Evolutionary conservation across 2,329 filamentous ascomycete species (phyloP).

Genomic region (Pseudovirgaria hyperparasitica): DNA sequence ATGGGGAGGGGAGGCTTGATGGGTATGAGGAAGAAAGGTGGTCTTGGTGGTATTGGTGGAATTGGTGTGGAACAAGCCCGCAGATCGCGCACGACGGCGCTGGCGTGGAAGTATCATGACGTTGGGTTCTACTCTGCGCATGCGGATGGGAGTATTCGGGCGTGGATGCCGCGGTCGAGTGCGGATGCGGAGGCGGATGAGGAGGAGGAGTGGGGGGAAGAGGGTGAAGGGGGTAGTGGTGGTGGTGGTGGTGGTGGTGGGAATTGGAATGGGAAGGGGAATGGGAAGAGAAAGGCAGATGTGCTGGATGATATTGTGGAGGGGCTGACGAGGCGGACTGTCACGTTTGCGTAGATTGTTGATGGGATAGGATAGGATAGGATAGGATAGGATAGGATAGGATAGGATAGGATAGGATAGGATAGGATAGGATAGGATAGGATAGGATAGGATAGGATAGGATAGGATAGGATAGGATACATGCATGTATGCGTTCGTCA

Average conservation of each 20-base stretch:
- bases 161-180: conserved; percentile 55
- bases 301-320: conserved; percentile 69
- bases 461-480: too few species aligned
- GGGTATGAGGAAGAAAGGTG: conserved; percentile 3
- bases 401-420: too few species aligned
- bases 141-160: conserved; percentile 68
- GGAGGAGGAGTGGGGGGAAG: conserved; percentile 23
- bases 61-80: conserved; percentile 10
- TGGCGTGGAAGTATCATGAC: conserved; percentile 62
- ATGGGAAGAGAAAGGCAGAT: conserved; percentile 64
- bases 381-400: too few species aligned
- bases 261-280: conserved; percentile 32
- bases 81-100: conserved; percentile 50
- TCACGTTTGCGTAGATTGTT: conserved; percentile 40
- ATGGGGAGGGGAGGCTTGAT: conserved; percentile 4
- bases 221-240: conserved; percentile 13
- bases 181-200: conserved; percentile 33
- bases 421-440: too few species aligned
- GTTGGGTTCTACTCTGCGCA: conserved; percentile 74
- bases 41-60: conserved; percentile 27
- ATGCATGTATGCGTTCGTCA: too few species aligned
- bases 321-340: conserved; percentile 58
- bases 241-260: too few species aligned
- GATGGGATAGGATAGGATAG: conserved; percentile 1
- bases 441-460: too few species aligned